Evolutionary conservation across 495 filamentous ascomycete species (phyloP).

Genomic region (Penicillium nucicola): DNA sequence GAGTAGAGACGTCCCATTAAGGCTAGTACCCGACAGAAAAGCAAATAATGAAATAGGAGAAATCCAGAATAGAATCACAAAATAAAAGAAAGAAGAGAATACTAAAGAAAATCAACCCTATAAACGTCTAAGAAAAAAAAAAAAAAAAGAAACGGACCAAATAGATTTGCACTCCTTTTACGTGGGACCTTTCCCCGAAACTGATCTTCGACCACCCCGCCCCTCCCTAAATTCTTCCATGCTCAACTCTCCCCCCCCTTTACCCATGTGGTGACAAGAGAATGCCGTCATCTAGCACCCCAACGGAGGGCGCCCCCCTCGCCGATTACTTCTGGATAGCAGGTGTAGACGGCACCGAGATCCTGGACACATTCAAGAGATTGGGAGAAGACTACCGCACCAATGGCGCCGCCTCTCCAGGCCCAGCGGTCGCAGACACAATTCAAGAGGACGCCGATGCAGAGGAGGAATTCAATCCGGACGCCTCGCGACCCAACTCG

Average conservation of each 20-base stretch:
- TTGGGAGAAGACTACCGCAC: constrained; percentile 53
- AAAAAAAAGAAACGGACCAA: no score
- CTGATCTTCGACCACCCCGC: constrained; percentile 28
- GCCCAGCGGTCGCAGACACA: constrained; percentile 64
- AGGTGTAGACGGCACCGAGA: constrained; percentile 71
- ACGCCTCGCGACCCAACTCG: constrained; percentile 52
- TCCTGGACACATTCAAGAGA: constrained; percentile 43
- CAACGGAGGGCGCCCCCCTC: constrained; percentile 63
- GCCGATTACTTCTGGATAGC: constrained; percentile 99
- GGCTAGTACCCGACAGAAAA: constrained; percentile 24
- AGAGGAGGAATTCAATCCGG: constrained; percentile 46
- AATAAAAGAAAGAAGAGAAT: background rate
- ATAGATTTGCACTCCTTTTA: constrained; percentile 7
- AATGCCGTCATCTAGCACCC: constrained; percentile 28
- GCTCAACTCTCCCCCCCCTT: constrained; percentile 1
- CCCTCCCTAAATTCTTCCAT: constrained; percentile 12
- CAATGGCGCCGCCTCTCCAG: constrained; percentile 41
- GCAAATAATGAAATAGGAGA: background rate
- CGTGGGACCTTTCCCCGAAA: constrained; percentile 10
- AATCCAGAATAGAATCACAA: background rate
- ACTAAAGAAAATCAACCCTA: background rate
- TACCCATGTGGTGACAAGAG: constrained; percentile 35
- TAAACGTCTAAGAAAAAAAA: background rate
- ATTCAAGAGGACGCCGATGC: constrained; percentile 79
- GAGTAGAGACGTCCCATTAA: constrained; percentile 1